phyloP scores from a whole-genome alignment of 306 rosid genomes.

The Pterocarpus santalinus region DNA sequence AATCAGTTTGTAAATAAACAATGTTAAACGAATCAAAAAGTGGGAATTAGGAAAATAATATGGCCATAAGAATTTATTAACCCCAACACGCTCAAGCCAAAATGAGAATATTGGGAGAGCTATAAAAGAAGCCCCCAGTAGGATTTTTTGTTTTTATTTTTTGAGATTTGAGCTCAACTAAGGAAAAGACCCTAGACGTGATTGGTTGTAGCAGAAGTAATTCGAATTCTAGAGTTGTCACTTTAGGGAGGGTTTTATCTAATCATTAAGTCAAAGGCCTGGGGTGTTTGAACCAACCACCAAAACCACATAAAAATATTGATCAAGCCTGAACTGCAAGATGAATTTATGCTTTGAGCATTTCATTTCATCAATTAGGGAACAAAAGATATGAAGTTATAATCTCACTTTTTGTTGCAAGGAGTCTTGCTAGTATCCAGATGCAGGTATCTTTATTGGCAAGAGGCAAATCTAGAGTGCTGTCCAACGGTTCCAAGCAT shows the following conservation, averaged over 20 bases:
- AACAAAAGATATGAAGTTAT: slow-evolving; percentile 34
- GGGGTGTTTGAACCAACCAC: background rate
- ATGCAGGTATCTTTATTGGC: slow-evolving; percentile 64
- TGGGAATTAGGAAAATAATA: slow-evolving; percentile 11
- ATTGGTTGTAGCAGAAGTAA: too few species aligned
- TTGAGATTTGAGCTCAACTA: slow-evolving; percentile 25
- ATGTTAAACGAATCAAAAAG: background rate
- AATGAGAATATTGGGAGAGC: slow-evolving; percentile 7
- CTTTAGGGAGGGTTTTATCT: too few species aligned
- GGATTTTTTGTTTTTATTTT: background rate
- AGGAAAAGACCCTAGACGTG: background rate
- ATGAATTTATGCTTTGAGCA: slow-evolving; percentile 1
- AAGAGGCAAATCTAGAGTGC: slow-evolving; percentile 73
- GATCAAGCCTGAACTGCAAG: background rate
- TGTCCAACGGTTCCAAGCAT: slow-evolving; percentile 84
- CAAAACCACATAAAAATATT: background rate
- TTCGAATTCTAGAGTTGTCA: too few species aligned
- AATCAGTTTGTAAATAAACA: slow-evolving; percentile 15
- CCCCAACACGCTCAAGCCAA: slow-evolving; percentile 11
- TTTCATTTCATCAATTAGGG: slow-evolving; percentile 20
- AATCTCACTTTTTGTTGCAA: slow-evolving; percentile 50
- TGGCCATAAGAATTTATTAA: slow-evolving; percentile 18
- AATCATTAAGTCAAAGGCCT: slow-evolving; percentile 15
- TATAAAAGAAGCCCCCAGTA: background rate
- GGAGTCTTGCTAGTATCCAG: slow-evolving; percentile 37